phyloP scores from a whole-genome alignment of 805 yeast species.

The Kregervanrija delftensis region DNA sequence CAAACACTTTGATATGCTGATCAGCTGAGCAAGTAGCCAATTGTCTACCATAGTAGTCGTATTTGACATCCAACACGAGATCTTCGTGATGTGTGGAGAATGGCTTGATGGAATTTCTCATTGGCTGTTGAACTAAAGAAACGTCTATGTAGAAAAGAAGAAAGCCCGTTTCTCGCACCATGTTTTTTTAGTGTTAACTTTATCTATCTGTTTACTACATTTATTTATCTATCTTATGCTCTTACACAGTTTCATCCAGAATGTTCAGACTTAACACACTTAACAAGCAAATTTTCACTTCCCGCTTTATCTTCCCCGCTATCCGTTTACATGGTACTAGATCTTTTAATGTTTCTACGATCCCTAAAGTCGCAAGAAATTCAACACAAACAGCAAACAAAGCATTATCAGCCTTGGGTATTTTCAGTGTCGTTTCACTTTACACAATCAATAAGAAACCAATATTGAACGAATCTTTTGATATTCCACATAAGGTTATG shows the following conservation, averaged over 20 bases:
- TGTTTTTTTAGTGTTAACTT: too few relatives aligned
- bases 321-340: too few relatives aligned
- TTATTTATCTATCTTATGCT: not conserved
- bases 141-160: too few relatives aligned
- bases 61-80: constrained; percentile 80
- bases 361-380: not conserved
- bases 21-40: constrained; percentile 94
- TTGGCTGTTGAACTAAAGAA: constrained; percentile 1
- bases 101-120: constrained; percentile 47
- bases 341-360: not conserved
- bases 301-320: not conserved
- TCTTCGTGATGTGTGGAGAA: constrained; percentile 91
- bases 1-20: constrained; percentile 87
- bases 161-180: too few relatives aligned
- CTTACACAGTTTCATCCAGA: not conserved
- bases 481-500: constrained; percentile 2
- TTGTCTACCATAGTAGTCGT: constrained; percentile 88
- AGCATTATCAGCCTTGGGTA: constrained; percentile 14
- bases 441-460: constrained; percentile 14
- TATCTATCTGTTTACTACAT: too few relatives aligned
- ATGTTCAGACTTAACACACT: not conserved
- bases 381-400: constrained; percentile 5
- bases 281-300: not conserved
- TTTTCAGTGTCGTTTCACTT: constrained; percentile 14
- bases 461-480: constrained; percentile 14